Evolutionary conservation across 768 basidiomycete genomes (phyloP), one percentile per base, ranked within the genome.

Genomic region (Amanita jacksonii): DNA sequence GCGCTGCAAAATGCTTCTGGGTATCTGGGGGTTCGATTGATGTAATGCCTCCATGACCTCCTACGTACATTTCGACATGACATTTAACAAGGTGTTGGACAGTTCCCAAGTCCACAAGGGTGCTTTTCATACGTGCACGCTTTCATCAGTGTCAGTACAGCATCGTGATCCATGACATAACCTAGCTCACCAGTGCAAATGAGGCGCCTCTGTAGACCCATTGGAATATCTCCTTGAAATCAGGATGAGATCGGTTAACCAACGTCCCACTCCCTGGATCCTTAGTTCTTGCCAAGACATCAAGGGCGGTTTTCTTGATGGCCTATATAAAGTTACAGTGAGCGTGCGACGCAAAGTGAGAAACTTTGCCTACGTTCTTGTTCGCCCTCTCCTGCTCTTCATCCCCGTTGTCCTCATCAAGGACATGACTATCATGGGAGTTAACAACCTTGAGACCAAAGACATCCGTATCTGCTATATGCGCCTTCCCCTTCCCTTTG

Each of bases 321-420:
- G 60, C 58, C 74, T 76, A n/a, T n/a, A n/a, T n/a, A n/a, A n/a
- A n/a, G n/a, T n/a, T n/a, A 47, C 5, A 10, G 15, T 23, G 12
- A 5, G 6, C 27, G 27, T 13, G 31, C 1, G 31, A 4, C 13
- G 13, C n/a, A 4, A n/a, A 7, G n/a, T 24, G 18, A 22, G 4
- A 22, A 33, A 31, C 13, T 13, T 23, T 15, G 59, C 70, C 52
- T 49, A 83, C 82, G 49, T 68, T 69, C 58, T 79, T 84, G 54
- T 83, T 85, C 4, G 67, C 63, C 51, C 66, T 72, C 61, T 84
- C 81, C 32, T 74, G 52, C 59, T 57, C 22, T 48, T 53, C 13
- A 40, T 53, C 39, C 48, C 53, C 42, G 57, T 59, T 46, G 61
- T 67, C 15, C 57, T 59, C 35, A 65, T 66, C 38, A 20, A 3